phyloP scores from a whole-genome alignment of 805 yeast species.

The Sungouiozyma ichnusensis region DNA sequence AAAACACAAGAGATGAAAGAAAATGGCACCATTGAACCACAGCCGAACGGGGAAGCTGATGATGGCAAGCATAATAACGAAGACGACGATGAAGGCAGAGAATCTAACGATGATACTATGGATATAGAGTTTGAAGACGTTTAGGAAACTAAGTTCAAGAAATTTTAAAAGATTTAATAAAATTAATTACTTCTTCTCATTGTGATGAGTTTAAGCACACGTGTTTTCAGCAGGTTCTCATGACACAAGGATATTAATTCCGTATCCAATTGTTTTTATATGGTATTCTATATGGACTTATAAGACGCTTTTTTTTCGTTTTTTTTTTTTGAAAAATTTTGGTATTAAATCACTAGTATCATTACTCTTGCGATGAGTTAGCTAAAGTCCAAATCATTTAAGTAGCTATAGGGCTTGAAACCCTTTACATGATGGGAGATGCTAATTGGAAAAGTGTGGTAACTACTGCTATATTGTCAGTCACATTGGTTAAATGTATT shows the following conservation, averaged over 20 bases:
- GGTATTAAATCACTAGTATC: not conserved
- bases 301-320: not conserved
- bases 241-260: too few species aligned
- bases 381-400: too few species aligned
- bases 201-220: too few species aligned
- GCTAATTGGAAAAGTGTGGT: conserved; percentile 22
- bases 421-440: conserved; percentile 2
- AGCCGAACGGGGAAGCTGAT: conserved; percentile 24
- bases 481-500: conserved; percentile 23
- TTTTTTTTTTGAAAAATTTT: not conserved
- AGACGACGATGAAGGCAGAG: conserved; percentile 3
- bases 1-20: not conserved
- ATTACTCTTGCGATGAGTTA: not conserved
- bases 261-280: too few species aligned
- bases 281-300: not conserved
- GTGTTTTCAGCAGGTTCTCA: too few species aligned
- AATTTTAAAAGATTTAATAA: not conserved
- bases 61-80: conserved; percentile 11
- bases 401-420: too few species aligned
- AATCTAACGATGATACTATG: conserved; percentile 22
- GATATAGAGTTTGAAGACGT: conserved; percentile 31
- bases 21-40: conserved; percentile 24
- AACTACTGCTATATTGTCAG: conserved; percentile 26
- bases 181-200: not conserved
- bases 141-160: not conserved